Conservation (phyloP, 805 yeast genomes). For the Clavispora phyllophila region DNA sequence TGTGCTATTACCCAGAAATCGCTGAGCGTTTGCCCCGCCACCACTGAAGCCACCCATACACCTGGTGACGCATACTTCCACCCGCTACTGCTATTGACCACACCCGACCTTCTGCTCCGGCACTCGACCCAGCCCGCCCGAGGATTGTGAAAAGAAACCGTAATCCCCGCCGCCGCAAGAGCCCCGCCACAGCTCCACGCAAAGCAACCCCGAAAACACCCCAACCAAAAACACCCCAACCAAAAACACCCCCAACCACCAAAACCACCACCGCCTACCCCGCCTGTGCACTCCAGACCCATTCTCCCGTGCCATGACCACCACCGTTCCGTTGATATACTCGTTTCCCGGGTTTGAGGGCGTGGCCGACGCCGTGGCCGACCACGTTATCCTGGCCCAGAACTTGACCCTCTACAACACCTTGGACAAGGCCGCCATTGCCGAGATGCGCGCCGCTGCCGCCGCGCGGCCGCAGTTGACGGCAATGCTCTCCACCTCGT, state of each 20-base stretch:
- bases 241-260: no score
- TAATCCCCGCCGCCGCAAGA: no score
- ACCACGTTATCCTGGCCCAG: conserved; percentile 87
- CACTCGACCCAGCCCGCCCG: no score
- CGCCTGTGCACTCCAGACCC: no score
- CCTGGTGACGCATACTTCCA: not conserved
- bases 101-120: no score
- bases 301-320: conserved; percentile 62
- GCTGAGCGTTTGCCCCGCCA: not conserved
- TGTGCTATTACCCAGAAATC: not conserved
- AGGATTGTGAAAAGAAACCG: no score
- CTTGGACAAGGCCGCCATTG: conserved; percentile 30
- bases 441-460: conserved; percentile 24
- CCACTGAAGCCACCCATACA: not conserved
- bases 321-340: conserved; percentile 89
- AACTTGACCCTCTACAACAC: conserved; percentile 56
- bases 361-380: conserved; percentile 96
- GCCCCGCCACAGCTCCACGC: no score
- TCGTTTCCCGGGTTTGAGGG: conserved; percentile 86
- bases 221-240: no score
- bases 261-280: no score
- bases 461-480: conserved; percentile 11
- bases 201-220: no score
- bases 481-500: conserved; percentile 8
- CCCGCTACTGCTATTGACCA: no score